These are phyloP conservation scores for Pinguiococcus pyrenoidosus DNA, from an alignment of 108 stramenopile genomes.

Conservation along the genomic window DNA sequence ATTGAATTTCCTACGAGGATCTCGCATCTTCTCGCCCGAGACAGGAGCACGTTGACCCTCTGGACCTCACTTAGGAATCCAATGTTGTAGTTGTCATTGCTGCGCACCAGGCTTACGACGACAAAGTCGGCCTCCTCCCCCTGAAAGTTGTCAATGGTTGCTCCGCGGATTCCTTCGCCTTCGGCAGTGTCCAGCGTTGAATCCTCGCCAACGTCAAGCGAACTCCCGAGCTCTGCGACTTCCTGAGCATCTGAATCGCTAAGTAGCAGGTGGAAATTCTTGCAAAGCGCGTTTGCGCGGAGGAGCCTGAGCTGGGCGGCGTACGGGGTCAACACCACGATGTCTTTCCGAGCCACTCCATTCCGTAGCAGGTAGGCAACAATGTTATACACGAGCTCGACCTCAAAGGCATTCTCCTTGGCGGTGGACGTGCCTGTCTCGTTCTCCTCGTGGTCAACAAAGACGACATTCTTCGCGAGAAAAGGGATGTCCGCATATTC, in stretches of 20 bases:
- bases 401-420: conserved; percentile 23
- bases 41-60: conserved; percentile 26
- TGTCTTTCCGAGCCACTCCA: conserved; percentile 2
- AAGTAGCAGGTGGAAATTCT: neutral
- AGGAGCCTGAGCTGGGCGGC: conserved; percentile 21
- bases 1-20: conserved; percentile 11
- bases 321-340: conserved; percentile 31
- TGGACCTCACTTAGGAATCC: conserved; percentile 32
- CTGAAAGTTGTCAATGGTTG: conserved; percentile 31
- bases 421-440: conserved; percentile 10
- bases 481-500: conserved; percentile 1
- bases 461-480: conserved; percentile 10
- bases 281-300: too few species aligned
- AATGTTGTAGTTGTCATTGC: conserved; percentile 15
- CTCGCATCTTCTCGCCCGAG: conserved; percentile 26
- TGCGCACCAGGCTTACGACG: conserved; percentile 23
- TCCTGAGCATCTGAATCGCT: conserved; percentile 9
- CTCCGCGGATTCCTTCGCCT: neutral
- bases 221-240: conserved; percentile 9
- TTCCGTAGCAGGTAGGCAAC: conserved; percentile 20
- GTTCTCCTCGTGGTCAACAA: conserved; percentile 9
- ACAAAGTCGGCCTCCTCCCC: conserved; percentile 38
- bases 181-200: neutral
- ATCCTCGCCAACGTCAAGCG: conserved; percentile 1
- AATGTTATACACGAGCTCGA: conserved; percentile 7